Percentiles rank a stretch among this genome's conserved stretches.
Evolutionary conservation across 2,329 filamentous ascomycete species (phyloP).

Genomic region (Ophiostoma ulmi): DNA sequence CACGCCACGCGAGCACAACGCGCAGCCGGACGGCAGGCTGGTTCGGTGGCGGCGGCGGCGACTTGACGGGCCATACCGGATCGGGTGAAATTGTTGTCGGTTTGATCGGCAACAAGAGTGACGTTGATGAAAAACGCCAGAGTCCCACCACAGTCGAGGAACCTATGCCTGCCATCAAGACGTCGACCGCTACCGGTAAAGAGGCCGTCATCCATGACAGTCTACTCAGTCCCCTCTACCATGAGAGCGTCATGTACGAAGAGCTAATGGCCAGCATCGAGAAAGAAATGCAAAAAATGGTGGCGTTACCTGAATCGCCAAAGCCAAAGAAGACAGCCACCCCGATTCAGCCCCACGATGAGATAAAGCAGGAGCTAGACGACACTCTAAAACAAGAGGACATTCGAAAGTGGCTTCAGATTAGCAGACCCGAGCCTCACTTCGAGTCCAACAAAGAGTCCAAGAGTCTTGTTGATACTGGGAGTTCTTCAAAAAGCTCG

Average conservation of each 20-base stretch:
- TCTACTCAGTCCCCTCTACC: neutral
- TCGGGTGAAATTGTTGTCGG: slow-evolving; percentile 49
- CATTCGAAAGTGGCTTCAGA: slow-evolving; percentile 38
- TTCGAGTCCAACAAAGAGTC: neutral
- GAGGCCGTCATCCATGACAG: neutral
- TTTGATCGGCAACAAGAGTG: slow-evolving; percentile 62
- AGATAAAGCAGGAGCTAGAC: neutral
- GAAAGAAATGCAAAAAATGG: neutral
- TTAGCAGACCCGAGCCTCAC: slow-evolving; percentile 24
- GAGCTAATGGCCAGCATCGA: neutral
- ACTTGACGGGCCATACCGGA: slow-evolving; percentile 1
- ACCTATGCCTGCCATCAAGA: neutral
- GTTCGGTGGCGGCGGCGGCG: slow-evolving; percentile 19
- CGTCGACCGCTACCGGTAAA: neutral
- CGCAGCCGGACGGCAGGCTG: slow-evolving; percentile 15
- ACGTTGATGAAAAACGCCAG: neutral
- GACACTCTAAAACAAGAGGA: slow-evolving; percentile 29
- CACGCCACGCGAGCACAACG: slow-evolving; percentile 12
- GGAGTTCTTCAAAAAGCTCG: neutral
- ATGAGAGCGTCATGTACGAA: slow-evolving; percentile 4
- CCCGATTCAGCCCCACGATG: neutral
- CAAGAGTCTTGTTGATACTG: neutral
- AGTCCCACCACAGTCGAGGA: neutral
- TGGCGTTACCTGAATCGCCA: neutral
- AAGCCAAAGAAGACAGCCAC: slow-evolving; percentile 14